These are phyloP conservation scores for Nidula niveotomentosa DNA, from an alignment of 1,284 basidiomycete species.

Conservation along the genomic window DNA sequence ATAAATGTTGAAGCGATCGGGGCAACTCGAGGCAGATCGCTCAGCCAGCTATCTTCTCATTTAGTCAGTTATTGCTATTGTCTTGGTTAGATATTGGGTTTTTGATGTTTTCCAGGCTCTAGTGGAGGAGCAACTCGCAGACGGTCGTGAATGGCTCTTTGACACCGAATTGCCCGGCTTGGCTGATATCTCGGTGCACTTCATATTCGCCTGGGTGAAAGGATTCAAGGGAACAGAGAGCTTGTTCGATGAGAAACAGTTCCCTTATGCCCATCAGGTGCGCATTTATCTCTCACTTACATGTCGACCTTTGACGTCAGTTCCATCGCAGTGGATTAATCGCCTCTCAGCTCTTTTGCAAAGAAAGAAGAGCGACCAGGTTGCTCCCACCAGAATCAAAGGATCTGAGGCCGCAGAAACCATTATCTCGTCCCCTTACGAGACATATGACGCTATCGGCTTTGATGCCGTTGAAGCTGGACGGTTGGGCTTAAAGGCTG, in stretches of 20 bases:
- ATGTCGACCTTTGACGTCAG: neutral
- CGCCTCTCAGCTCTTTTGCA: slow-evolving; percentile 36
- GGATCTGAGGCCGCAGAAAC: slow-evolving; percentile 43
- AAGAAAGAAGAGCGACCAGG: slow-evolving; percentile 22
- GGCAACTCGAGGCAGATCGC: slow-evolving; percentile 24
- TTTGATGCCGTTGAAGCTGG: slow-evolving; percentile 45
- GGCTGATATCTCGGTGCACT: slow-evolving; percentile 51
- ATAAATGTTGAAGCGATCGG: slow-evolving; percentile 34
- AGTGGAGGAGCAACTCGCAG: slow-evolving; percentile 51
- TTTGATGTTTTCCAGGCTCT: slow-evolving; percentile 29
- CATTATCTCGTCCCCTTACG: slow-evolving; percentile 36
- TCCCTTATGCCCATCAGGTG: slow-evolving; percentile 42
- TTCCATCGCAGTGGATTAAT: slow-evolving; percentile 41
- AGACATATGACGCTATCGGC: slow-evolving; percentile 36
- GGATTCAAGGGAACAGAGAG: slow-evolving; percentile 29
- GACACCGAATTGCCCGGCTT: slow-evolving; percentile 50
- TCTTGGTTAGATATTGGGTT: neutral
- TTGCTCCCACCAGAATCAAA: slow-evolving; percentile 24
- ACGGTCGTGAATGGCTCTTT: slow-evolving; percentile 59
- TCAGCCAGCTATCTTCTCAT: slow-evolving; percentile 38
- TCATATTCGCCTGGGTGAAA: slow-evolving; percentile 43
- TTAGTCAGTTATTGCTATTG: slow-evolving; percentile 26
- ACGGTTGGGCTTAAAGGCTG: slow-evolving; percentile 36
- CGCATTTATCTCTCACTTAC: slow-evolving; percentile 8
- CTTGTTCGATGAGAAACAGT: slow-evolving; percentile 35